These are phyloP conservation scores for Dianthus caryophyllus DNA, from an alignment of 148 eudicot genomes.

Conservation along the genomic window DNA sequence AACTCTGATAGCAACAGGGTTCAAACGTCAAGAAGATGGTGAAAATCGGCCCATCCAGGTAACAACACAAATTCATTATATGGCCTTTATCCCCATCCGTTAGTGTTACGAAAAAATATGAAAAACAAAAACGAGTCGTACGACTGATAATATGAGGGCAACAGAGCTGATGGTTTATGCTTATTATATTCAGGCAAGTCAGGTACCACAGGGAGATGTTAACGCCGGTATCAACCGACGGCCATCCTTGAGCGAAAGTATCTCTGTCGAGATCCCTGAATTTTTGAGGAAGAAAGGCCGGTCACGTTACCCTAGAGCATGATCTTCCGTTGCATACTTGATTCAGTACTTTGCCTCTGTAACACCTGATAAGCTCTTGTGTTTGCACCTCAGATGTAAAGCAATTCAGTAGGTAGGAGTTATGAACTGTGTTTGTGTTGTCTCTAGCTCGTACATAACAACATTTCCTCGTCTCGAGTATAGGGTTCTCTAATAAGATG, in stretches of 20 bases:
- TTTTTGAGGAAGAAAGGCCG: constrained; percentile 97
- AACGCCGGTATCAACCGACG: constrained; percentile 49
- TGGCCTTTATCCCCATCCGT: not conserved
- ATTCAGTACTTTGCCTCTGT: constrained; percentile 7
- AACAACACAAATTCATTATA: constrained; percentile 1
- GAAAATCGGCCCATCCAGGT: constrained; percentile 63
- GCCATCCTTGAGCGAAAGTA: constrained; percentile 66
- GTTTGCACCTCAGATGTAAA: constrained; percentile 12
- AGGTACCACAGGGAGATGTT: constrained; percentile 49
- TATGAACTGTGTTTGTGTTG: constrained; percentile 1
- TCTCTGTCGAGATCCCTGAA: constrained; percentile 92
- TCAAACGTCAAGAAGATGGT: constrained; percentile 65
- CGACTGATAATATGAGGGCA: not conserved
- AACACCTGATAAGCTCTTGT: constrained; percentile 4
- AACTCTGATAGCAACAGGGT: constrained; percentile 77
- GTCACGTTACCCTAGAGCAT: constrained; percentile 85
- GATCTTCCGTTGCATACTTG: constrained; percentile 14
- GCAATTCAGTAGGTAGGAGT: constrained; percentile 21
- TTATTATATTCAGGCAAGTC: constrained; percentile 44
- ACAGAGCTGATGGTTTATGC: not conserved
- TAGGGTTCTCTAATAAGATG: constrained; percentile 17
- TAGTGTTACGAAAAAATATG: not conserved
- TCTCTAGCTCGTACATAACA: constrained; percentile 30
- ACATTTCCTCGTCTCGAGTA: constrained; percentile 20
- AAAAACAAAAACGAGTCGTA: not conserved